Evolutionary conservation across 805 yeast species (phyloP).

Genomic region (Kazachstania africana): DNA sequence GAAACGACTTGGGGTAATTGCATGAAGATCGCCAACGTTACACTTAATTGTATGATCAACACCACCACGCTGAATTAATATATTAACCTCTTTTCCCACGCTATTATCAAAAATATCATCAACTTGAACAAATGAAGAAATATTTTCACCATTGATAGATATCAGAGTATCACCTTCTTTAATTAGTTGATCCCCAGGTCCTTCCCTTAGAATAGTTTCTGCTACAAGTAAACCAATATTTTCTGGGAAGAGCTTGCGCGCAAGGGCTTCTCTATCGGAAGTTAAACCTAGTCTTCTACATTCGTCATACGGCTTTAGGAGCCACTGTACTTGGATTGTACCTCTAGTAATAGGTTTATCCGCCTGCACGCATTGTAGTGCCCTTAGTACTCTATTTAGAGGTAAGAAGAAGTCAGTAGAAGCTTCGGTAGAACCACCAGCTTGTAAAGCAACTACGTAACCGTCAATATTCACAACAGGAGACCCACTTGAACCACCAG

Average conservation of each 20-base stretch:
- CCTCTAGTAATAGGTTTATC: constrained; percentile 64
- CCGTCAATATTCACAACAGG: constrained; percentile 92
- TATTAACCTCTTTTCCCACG: constrained; percentile 45
- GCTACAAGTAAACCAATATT: constrained; percentile 77
- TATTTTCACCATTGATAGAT: constrained; percentile 51
- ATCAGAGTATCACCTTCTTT: constrained; percentile 81
- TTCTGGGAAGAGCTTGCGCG: constrained; percentile 59
- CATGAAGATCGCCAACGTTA: constrained; percentile 62
- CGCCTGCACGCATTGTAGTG: constrained; percentile 60
- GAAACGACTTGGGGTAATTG: constrained; percentile 71
- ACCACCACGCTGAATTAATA: constrained; percentile 69
- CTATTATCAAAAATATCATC: constrained; percentile 70
- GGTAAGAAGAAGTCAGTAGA: constrained; percentile 91
- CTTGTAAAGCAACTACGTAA: constrained; percentile 80
- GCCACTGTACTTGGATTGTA: constrained; percentile 86
- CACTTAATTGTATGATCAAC: constrained; percentile 38
- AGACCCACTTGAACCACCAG: constrained; percentile 93
- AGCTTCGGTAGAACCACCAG: constrained; percentile 86
- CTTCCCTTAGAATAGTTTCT: constrained; percentile 68
- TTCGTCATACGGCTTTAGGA: constrained; percentile 76
- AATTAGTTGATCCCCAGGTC: constrained; percentile 64
- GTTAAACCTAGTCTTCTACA: constrained; percentile 80
- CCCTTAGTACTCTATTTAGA: constrained; percentile 70
- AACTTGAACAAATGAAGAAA: constrained; percentile 65
- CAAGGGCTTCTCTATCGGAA: constrained; percentile 55